phyloP scores from a whole-genome alignment of 208 protist species.

The Strigomonas oncopelti region DNA sequence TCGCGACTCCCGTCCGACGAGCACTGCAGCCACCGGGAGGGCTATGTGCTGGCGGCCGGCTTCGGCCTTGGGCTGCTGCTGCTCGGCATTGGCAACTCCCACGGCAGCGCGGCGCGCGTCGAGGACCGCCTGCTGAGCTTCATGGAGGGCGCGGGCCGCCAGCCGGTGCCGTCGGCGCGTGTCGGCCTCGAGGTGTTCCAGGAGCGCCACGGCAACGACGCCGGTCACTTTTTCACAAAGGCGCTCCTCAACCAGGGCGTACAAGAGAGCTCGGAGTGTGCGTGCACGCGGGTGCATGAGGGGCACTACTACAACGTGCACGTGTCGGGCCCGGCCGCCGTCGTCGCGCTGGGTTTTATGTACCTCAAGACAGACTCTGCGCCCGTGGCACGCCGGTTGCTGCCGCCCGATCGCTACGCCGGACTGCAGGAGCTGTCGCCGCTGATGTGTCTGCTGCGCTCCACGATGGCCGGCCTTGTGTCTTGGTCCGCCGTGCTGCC shows the following conservation, averaged over 20 bases:
- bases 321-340: conserved; percentile 60
- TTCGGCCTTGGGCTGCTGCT: conserved; percentile 77
- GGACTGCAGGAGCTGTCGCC: conserved; percentile 72
- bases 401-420: conserved; percentile 42
- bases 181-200: conserved; percentile 54
- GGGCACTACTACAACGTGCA: conserved; percentile 74
- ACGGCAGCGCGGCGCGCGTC: conserved; percentile 37
- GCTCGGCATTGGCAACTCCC: conserved; percentile 53
- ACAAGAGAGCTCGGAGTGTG: conserved; percentile 31
- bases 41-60: conserved; percentile 71
- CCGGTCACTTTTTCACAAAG: conserved; percentile 55
- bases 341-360: conserved; percentile 72
- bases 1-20: conserved; percentile 82
- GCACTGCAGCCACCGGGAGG: conserved; percentile 77
- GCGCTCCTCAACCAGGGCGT: conserved; percentile 44
- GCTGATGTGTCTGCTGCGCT: conserved; percentile 70
- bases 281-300: conserved; percentile 73
- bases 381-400: conserved; percentile 44
- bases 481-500: conserved; percentile 56
- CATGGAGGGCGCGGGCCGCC: conserved; percentile 60
- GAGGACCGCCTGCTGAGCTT: conserved; percentile 68
- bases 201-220: conserved; percentile 47
- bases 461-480: conserved; percentile 65
- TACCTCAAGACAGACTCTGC: conserved; percentile 64
- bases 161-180: conserved; percentile 39